Evolutionary conservation across 2,329 filamentous ascomycete genomes (phyloP), one percentile per base, ranked within the genome.

Genomic region (Aspergillus aculeatinus): DNA sequence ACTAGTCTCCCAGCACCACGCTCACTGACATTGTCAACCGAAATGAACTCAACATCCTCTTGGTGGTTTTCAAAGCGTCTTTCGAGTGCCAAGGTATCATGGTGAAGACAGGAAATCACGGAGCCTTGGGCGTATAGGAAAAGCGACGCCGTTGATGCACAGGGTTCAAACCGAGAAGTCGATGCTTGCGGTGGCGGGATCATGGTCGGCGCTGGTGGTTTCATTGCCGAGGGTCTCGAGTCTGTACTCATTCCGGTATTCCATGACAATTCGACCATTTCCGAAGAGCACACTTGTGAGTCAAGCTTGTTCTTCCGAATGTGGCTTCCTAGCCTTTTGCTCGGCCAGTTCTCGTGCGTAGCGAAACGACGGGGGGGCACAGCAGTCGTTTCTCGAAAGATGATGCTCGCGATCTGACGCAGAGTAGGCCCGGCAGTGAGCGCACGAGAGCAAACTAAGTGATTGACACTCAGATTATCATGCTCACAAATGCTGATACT

Each of bases 11-110:
- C 95, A 0, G 89, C 88, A 3, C 93, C 93, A 62, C 87, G 81
- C 67, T 97, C 93, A 75, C 93, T 97, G 58, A 91, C 87, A 72
- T 93, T 98, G 75, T 99, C 95, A 56, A 96, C 92, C 1, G 89
- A 88, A 57, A 99, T 86, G 70, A 96, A 84, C 58, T 89, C 84
- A 31, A 99, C 87, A 66, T 96, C 89, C 64, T 96, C 90, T 35
- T 86, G 84, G 74, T 99, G 95, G 60, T 88, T 85, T 29, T 90
- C 87, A 73, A 98, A 98, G 19, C 90, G 85, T 62, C 92, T 84
- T 71, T 98, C 94, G 66, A 98, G 89, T 19, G 90, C 91, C 57
- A 99, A 80, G 3, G 91, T 96, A 73, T 98, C 94, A 78, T 98
- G 94, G 70, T 96, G 92, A 33, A 94, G 87, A 74, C 92, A 95